Evolutionary conservation across 169 alveolate species (phyloP).

Genomic region (Eimeria acervulina): DNA sequence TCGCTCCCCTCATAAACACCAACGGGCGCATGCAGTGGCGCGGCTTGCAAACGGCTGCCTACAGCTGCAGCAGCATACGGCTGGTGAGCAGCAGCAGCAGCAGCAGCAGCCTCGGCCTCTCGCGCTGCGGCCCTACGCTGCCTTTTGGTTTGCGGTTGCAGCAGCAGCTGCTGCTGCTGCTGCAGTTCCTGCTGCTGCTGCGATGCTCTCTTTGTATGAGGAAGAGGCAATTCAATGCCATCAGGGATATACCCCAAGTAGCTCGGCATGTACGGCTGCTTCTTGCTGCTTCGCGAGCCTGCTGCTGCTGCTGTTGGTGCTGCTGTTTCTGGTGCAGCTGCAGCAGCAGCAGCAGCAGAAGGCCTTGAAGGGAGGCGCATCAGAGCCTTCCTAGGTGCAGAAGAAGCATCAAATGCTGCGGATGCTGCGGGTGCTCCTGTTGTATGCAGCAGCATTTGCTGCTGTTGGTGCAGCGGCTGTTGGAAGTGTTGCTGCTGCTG

Average conservation of each 20-base stretch:
- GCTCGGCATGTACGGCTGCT: slow-evolving; percentile 29
- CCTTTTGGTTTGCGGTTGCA: slow-evolving; percentile 2
- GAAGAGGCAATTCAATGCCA: background rate
- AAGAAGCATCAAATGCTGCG: background rate
- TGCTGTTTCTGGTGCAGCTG: too few relatives aligned
- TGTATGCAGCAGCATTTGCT: too few relatives aligned
- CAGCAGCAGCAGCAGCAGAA: too few relatives aligned
- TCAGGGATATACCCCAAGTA: slow-evolving; percentile 27
- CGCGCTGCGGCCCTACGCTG: slow-evolving; percentile 23
- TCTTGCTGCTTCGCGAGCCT: background rate
- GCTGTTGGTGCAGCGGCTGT: too few relatives aligned
- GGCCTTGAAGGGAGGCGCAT: background rate
- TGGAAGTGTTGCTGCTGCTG: too few relatives aligned
- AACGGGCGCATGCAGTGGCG: background rate
- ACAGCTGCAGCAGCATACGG: background rate
- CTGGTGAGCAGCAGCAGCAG: background rate
- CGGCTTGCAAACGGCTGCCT: background rate
- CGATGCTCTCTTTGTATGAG: slow-evolving; percentile 1
- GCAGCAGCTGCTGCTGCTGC: slow-evolving; percentile 48
- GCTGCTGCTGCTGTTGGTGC: too few relatives aligned
- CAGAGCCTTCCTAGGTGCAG: background rate
- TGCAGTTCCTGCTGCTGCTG: background rate
- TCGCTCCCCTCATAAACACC: background rate
- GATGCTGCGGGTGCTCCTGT: background rate
- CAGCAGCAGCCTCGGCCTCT: slow-evolving; percentile 28